Evolutionary conservation across 1,284 basidiomycete genomes (phyloP).

Genomic region (Pseudozyma thailandica): DNA sequence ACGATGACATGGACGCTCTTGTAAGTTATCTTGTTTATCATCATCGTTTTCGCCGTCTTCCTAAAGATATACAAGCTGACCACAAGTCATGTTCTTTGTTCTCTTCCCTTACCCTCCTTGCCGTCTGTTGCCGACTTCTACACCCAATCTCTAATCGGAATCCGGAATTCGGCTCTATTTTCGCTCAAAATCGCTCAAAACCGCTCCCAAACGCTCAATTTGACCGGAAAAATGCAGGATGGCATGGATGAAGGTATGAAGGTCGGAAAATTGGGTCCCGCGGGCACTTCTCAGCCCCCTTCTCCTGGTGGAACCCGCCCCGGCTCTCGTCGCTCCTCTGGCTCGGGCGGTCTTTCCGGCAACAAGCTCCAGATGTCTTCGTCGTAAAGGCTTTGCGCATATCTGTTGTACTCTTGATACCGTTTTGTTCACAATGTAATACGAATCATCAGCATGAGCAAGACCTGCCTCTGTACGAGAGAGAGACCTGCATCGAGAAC

Average conservation of each 20-base stretch:
- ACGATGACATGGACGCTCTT: constrained; percentile 62
- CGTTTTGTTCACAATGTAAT: too few relatives aligned
- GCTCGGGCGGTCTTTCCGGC: constrained; percentile 59
- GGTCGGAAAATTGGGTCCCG: constrained; percentile 64
- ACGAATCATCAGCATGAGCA: too few relatives aligned
- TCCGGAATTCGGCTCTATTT: not conserved
- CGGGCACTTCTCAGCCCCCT: constrained; percentile 62
- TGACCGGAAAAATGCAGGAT: not conserved
- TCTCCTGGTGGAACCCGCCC: constrained; percentile 57
- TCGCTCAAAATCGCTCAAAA: constrained; percentile 2
- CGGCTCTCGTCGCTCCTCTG: constrained; percentile 61
- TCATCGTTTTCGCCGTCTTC: not conserved
- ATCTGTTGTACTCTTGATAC: too few relatives aligned
- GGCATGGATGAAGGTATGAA: constrained; percentile 48
- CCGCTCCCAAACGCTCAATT: constrained; percentile 4
- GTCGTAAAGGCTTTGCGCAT: constrained; percentile 9
- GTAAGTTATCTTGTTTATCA: constrained; percentile 2
- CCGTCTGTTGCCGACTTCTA: not conserved
- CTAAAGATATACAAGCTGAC: not conserved
- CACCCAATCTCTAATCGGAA: not conserved
- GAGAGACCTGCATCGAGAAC: too few relatives aligned
- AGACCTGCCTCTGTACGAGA: too few relatives aligned
- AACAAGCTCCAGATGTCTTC: constrained; percentile 62
- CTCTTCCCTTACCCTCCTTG: not conserved
- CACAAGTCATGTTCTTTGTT: not conserved